Percentiles rank a stretch among this genome's conserved stretches.
Evolutionary conservation across 75 land plant genomes (phyloP).

Genomic region (Sequoiadendron giganteum): DNA sequence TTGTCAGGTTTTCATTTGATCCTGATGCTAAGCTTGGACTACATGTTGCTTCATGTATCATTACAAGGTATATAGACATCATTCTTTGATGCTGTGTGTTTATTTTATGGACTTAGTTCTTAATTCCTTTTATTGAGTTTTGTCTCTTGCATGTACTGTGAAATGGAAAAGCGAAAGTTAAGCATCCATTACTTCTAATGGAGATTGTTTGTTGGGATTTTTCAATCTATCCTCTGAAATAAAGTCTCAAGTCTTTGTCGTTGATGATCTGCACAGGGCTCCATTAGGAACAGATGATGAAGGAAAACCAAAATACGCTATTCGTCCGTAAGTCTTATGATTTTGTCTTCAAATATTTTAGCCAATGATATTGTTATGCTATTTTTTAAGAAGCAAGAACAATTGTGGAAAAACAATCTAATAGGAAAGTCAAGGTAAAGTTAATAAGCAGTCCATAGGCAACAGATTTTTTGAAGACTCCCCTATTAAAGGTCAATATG

Average conservation of each 20-base stretch:
- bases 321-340: conserved; percentile 77
- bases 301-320: conserved; percentile 78
- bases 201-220: background rate
- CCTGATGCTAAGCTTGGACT: conserved; percentile 69
- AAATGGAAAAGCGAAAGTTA: background rate
- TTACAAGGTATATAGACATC: conserved; percentile 62
- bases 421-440: background rate
- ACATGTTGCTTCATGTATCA: conserved; percentile 81
- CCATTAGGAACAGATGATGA: conserved; percentile 61
- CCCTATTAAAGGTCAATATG: background rate
- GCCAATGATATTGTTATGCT: background rate
- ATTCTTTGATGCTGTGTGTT: background rate
- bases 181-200: background rate
- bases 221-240: background rate
- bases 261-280: conserved; percentile 52
- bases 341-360: background rate
- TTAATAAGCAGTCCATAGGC: background rate
- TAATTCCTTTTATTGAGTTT: background rate
- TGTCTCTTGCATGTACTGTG: background rate
- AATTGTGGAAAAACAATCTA: background rate
- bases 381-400: background rate
- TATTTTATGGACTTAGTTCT: too few species aligned
- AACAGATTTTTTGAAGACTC: background rate
- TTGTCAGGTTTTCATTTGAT: conserved; percentile 79
- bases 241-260: background rate